Base-by-base conservation (phyloP, 2,329 filamentous ascomycete genomes). In the Cladobotryum mycophilum region DNA sequence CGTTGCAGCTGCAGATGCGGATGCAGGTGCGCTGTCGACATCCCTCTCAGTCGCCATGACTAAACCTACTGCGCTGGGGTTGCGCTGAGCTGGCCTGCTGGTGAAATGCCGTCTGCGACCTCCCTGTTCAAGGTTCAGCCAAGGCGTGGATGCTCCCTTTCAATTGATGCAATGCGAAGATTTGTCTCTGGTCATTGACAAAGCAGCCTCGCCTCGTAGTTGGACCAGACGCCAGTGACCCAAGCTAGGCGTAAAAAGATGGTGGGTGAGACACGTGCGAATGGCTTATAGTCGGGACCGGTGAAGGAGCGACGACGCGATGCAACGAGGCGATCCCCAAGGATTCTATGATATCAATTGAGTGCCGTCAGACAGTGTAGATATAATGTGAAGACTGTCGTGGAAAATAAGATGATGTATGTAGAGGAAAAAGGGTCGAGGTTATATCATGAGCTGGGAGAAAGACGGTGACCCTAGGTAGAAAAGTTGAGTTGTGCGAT, bases 41-140 rank as follows among this genome's bases (percentile, higher is more conserved):
- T 78, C 73, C 64, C 66, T 70, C 62, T 75, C 73, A 60, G 66
- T 67, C 61, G 68, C 63, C 72, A 69, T 72, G 65, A 56, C 58
- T 65, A 41, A 34, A 33, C n/a, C n/a, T 20, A 42, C 25, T 44
- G 15, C 40, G 38, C 47, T 43, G 38, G 13, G 37, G 51, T 44
- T 42, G 41, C 41, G 41, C 49, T 44, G 41, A 41, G 48, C 41
- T 35, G 25, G 37, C 36, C 33, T 50, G 48, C 42, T 50, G 48
- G 35, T 42, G 12, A 22, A 35, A 8, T 33, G 37, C 8, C 17
- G 14, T n/a, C 37, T 40, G 37, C 37, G 37, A 6, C 37, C 17
- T n/a, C n/a, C 37, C 37, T n/a, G 37, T 18, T 40, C n/a, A 40
- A 40, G 17, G 25, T 30, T 30, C 25, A 30, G 25, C 25, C 25